Conservation (phyloP, 2,329 filamentous ascomycete species). For the Endocalyx cinctus region DNA sequence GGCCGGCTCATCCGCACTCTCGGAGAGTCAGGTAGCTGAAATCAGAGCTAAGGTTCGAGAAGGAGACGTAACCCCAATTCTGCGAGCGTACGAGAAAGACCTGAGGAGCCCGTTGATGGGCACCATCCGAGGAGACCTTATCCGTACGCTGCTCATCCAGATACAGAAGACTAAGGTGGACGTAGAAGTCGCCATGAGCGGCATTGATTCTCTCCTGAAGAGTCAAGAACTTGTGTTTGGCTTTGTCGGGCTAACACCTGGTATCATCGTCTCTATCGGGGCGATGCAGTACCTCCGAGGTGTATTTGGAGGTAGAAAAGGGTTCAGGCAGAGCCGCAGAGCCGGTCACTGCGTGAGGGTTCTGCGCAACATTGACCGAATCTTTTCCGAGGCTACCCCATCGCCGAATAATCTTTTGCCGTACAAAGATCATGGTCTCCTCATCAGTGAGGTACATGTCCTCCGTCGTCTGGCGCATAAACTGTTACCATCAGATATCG, state of each 20-base stretch:
- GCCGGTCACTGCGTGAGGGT: conserved; percentile 70
- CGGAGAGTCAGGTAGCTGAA: conserved; percentile 64
- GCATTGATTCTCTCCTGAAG: conserved; percentile 90
- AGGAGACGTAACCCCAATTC: conserved; percentile 87
- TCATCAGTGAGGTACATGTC: conserved; percentile 86
- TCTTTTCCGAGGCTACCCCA: conserved; percentile 63
- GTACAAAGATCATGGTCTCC: conserved; percentile 87
- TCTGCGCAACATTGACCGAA: conserved; percentile 82
- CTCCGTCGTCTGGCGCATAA: conserved; percentile 64
- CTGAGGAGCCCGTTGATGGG: conserved; percentile 77
- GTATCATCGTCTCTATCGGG: conserved; percentile 81
- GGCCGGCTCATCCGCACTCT: conserved; percentile 47
- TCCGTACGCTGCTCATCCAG: conserved; percentile 89
- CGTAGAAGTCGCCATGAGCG: conserved; percentile 90
- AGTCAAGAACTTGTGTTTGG: conserved; percentile 97
- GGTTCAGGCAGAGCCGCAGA: conserved; percentile 59
- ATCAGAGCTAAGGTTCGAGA: conserved; percentile 79
- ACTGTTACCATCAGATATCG: conserved; percentile 68
- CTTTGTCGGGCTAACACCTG: conserved; percentile 92
- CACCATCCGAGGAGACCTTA: conserved; percentile 77
- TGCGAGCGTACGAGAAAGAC: conserved; percentile 88
- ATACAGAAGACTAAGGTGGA: conserved; percentile 99
- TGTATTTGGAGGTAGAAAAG: conserved; percentile 65
- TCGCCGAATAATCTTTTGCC: conserved; percentile 70
- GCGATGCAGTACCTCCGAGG: conserved; percentile 66